Conservation (phyloP, 2,329 filamentous ascomycete genomes). For the Alternaria conjuncta region DNA sequence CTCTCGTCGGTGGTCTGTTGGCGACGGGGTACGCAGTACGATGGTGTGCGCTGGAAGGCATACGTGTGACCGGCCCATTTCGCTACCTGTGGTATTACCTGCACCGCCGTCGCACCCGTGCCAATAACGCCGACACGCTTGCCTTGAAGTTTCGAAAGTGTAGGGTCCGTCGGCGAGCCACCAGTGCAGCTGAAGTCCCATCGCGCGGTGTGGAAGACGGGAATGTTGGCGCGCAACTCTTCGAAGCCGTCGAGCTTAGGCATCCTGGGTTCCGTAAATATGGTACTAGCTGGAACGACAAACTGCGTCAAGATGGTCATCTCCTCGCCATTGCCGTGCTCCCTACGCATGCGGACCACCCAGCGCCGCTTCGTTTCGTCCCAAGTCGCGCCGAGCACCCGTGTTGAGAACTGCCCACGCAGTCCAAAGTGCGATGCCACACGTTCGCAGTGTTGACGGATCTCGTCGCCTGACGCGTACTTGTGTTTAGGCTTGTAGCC, state of each 20-base stretch:
- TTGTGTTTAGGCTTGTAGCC: slow-evolving; percentile 61
- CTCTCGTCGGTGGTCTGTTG: slow-evolving; percentile 52
- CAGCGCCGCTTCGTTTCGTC: slow-evolving; percentile 11
- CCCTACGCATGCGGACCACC: slow-evolving; percentile 20
- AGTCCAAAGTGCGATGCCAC: slow-evolving; percentile 49
- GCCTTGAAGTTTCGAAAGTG: slow-evolving; percentile 19
- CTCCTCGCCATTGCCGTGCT: slow-evolving; percentile 8
- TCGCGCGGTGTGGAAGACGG: slow-evolving; percentile 53
- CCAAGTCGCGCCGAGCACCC: slow-evolving; percentile 25
- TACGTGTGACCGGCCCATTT: slow-evolving; percentile 45
- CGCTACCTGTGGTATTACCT: slow-evolving; percentile 50
- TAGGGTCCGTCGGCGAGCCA: slow-evolving; percentile 38
- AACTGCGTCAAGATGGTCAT: slow-evolving; percentile 5
- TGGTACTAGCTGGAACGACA: slow-evolving; percentile 10
- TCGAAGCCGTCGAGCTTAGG: slow-evolving; percentile 52
- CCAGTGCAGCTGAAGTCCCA: slow-evolving; percentile 55
- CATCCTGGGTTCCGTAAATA: slow-evolving; percentile 52
- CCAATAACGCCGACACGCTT: slow-evolving; percentile 54
- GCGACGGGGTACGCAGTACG: slow-evolving; percentile 43
- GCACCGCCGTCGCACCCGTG: slow-evolving; percentile 53
- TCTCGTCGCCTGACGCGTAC: slow-evolving; percentile 54
- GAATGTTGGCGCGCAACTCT: slow-evolving; percentile 31
- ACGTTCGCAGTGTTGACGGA: slow-evolving; percentile 51
- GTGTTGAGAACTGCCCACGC: slow-evolving; percentile 39
- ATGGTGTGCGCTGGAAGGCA: slow-evolving; percentile 54